These are phyloP conservation scores for Somion occarium DNA, from an alignment of 1,284 basidiomycete genomes.

Conservation along the genomic window DNA sequence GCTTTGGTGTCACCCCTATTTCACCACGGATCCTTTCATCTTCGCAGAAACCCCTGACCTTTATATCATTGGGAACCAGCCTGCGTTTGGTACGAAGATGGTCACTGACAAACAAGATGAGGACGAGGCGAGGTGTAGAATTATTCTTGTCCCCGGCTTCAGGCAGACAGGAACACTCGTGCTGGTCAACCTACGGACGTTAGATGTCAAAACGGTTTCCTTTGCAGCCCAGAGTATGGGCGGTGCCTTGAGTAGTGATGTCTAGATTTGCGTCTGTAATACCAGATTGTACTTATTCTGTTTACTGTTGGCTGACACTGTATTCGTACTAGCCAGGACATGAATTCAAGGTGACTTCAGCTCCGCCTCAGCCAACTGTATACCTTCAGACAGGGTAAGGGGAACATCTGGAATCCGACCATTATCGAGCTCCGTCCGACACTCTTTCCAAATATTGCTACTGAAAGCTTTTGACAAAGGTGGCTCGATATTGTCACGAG, in stretches of 20 bases:
- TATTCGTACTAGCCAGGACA: no score
- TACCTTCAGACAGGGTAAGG: no score
- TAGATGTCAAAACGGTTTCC: conserved; percentile 40
- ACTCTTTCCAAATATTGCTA: no score
- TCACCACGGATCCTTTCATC: conserved; percentile 86
- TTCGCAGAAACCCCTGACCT: conserved; percentile 82
- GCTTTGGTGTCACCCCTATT: conserved; percentile 96
- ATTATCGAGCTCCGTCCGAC: no score
- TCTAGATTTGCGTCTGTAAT: background rate
- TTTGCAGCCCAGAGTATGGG: conserved; percentile 30
- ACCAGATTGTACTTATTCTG: conserved; percentile 1
- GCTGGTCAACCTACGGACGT: conserved; percentile 53
- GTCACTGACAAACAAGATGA: conserved; percentile 33
- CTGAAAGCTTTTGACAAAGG: no score
- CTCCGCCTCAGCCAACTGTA: no score
- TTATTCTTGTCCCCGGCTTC: conserved; percentile 86
- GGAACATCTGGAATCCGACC: no score
- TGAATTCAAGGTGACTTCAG: no score
- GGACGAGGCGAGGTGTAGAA: conserved; percentile 49
- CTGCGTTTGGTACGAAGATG: conserved; percentile 72
- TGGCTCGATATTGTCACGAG: no score
- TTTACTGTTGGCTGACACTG: background rate
- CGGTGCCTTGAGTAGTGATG: conserved; percentile 10
- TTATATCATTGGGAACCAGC: conserved; percentile 92
- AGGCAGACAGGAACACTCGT: conserved; percentile 59